Conservation (phyloP, 1,284 basidiomycete genomes). For the Leccinum ponderosum region DNA sequence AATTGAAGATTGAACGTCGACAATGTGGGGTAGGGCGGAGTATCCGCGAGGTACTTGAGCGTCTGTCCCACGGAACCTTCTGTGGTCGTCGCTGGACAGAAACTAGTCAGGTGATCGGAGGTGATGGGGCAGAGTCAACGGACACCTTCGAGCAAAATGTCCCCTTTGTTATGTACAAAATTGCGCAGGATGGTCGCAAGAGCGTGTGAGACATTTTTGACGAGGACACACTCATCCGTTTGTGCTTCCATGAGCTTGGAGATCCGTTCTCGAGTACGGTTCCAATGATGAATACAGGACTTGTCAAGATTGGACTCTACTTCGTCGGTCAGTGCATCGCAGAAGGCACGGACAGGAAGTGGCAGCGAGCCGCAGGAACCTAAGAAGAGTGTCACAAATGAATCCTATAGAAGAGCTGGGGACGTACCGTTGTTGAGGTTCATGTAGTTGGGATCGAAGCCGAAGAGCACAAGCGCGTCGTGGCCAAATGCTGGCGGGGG, state of each 20-base stretch:
- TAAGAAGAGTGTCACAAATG: conserved; percentile 21
- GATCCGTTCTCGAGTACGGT: conserved; percentile 45
- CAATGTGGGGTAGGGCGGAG: conserved; percentile 50
- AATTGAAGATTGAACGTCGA: conserved; percentile 56
- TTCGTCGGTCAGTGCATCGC: conserved; percentile 44
- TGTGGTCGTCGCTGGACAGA: conserved; percentile 57
- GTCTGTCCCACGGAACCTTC: conserved; percentile 63
- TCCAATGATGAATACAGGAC: conserved; percentile 41
- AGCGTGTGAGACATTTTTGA: conserved; percentile 67
- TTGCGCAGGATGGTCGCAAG: conserved; percentile 68
- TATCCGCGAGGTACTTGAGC: conserved; percentile 61
- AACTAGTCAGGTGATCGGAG: background rate
- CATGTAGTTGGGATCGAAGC: conserved; percentile 53
- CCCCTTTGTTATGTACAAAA: conserved; percentile 48
- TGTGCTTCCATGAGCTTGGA: conserved; percentile 50
- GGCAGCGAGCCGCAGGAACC: conserved; percentile 74
- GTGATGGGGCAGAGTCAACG: background rate
- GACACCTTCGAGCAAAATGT: conserved; percentile 44
- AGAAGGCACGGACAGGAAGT: conserved; percentile 54
- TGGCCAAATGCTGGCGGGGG: conserved; percentile 53
- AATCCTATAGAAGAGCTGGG: background rate
- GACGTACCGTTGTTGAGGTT: conserved; percentile 65
- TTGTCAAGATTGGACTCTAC: conserved; percentile 65
- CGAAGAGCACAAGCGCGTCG: conserved; percentile 49
- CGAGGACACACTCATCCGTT: conserved; percentile 65